These are phyloP conservation scores for Fusarium dimerum DNA, from an alignment of 2,329 filamentous ascomycete genomes.

Conservation along the genomic window DNA sequence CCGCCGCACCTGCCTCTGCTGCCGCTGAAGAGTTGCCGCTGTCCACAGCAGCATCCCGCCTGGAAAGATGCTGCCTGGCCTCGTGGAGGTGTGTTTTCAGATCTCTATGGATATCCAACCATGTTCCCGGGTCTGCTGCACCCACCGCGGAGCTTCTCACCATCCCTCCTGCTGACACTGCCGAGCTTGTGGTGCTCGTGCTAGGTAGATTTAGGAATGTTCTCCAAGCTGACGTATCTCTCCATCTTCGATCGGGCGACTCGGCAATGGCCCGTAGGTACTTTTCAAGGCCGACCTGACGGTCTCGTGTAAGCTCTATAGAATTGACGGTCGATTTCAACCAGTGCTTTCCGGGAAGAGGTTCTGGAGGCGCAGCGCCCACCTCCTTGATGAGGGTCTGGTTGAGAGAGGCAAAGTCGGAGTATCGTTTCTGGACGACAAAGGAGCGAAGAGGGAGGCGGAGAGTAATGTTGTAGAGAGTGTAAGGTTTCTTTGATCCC, in stretches of 20 bases:
- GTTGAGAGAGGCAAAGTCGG: conserved; percentile 73
- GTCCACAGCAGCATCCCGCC: conserved; percentile 57
- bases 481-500: conserved; percentile 63
- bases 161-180: conserved; percentile 48
- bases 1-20: conserved; percentile 68
- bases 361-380: conserved; percentile 63
- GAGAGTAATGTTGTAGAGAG: conserved; percentile 76
- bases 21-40: conserved; percentile 44
- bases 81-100: conserved; percentile 66
- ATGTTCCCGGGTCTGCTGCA: conserved; percentile 64
- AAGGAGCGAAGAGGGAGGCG: conserved; percentile 75
- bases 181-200: conserved; percentile 49
- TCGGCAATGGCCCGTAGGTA: conserved; percentile 75
- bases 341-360: conserved; percentile 76
- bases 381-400: conserved; percentile 59
- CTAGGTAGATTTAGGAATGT: conserved; percentile 71
- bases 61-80: conserved; percentile 68
- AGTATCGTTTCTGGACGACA: conserved; percentile 79
- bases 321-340: conserved; percentile 71
- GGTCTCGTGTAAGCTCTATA: conserved; percentile 67
- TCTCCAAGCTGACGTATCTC: conserved; percentile 71
- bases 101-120: conserved; percentile 75
- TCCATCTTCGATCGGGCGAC: conserved; percentile 73
- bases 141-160: conserved; percentile 40
- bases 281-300: conserved; percentile 66